Base-by-base conservation (phyloP, 106 monocot genomes). In the Dioscorea dumetorum region DNA sequence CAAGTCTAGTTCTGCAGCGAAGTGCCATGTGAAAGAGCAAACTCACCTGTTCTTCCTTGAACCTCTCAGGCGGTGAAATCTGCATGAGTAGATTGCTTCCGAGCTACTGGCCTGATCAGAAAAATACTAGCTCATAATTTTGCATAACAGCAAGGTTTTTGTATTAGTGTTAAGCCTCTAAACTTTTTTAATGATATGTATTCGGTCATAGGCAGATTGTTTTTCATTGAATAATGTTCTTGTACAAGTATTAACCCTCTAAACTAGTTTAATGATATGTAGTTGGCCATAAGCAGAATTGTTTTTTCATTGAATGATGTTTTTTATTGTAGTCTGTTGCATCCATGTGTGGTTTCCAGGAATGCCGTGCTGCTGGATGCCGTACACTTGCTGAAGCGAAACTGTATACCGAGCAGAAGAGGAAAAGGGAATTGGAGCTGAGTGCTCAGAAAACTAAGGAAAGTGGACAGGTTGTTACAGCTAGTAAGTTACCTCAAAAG, bases 321-420 rank as follows among this genome's bases (percentile, higher is more conserved):
- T 3, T 34, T 34, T 34, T 3, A 41, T 2, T 32, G 53, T 49
- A 35, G 14, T 22, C 8, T 23, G 32, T 24, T 22, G 2, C 50
- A 3, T 23, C 22, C 67, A 23, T 50, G 32, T 28, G 10, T 65
- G 67, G 50, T 41, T 41, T 41, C 5, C 73, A 94, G 94, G 87
- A 92, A 72, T 89, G 80, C 35, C 86, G 87, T 63, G 79, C 87
- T n/a, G 88, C 86, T 49, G 97, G 97, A 33, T 97, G 91, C 63
- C 80, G 77, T 20, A 92, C 92, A 24, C 58, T 92, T 69, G 78
- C 80, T 35, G 92, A 92, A 63, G 92, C 82, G 58, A 88, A 92
- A 62, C 68, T 80, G 48, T 87, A 89, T 80, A 73, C 73, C 33
- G 87, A 84, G 24, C 87, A 85, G 62, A 92, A 90, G 78, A 67